Base-by-base conservation (phyloP, 257 asterid species). In the Solanum sitiens region DNA sequence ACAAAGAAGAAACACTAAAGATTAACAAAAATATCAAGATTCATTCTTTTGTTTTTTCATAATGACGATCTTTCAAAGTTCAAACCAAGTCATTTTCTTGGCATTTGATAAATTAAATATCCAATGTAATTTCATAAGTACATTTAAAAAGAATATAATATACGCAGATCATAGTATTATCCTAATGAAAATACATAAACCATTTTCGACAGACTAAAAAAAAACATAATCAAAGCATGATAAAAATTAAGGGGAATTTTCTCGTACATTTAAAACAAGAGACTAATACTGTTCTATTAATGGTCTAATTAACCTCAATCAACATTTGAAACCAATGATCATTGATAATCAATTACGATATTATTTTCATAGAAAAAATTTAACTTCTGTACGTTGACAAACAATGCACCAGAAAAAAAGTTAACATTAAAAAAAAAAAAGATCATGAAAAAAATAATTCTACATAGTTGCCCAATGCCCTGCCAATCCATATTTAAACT, bases 101-200 rank as follows among this genome's bases (percentile, higher is more conserved):
- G 72, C 88, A 75, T 85, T 90, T 93, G 87, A 90, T 87, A 89
- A 56, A 56, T 7, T 56, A 56, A 56, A 56, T 70, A 70, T 3
- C 1, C 1, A 6, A 2, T 27, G 9, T 7, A 70, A 30, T 5
- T 30, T 14, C 2, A 30, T 8, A 27, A 68, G 1, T 68, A 0
- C 0, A 16, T 68, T 0, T 3, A 6, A 3, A 65, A 0, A 65
- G 72, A 4, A 56, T 56, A 20, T 56, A 9, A 61, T 61, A 0
- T 61, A 21, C 7, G 8, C 33, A n/a, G 1, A 65, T 25, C 0
- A n/a, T 65, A 65, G 3, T 2, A 0, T 0, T 67, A 6, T 67
- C 1, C 25, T 65, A 11, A 2, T 2, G 15, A 7, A 5, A 65
- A 5, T 65, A 18, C 21, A 56, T 56, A 56, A 3, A 3, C 4